Conservation (phyloP, 2,329 filamentous ascomycete species). For the Fusarium newnesense region DNA sequence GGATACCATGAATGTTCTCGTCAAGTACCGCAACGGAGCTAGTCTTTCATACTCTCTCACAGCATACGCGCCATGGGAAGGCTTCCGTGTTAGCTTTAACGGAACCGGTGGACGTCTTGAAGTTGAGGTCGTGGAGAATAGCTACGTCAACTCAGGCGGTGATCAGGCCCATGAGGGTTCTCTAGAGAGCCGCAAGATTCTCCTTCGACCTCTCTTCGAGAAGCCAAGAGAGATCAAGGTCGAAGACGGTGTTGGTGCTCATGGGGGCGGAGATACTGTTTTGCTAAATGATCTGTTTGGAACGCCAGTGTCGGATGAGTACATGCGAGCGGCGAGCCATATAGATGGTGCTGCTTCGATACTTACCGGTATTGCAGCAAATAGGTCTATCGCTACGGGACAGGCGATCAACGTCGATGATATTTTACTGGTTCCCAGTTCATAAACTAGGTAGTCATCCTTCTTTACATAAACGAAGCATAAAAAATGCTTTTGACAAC, state of each 20-base stretch:
- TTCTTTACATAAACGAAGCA: background rate
- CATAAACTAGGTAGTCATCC: background rate
- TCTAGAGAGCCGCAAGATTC: constrained; percentile 59
- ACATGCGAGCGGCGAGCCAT: constrained; percentile 65
- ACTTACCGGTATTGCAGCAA: constrained; percentile 68
- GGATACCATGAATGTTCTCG: constrained; percentile 70
- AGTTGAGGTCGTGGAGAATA: constrained; percentile 70
- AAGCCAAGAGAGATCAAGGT: constrained; percentile 67
- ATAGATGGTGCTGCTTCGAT: constrained; percentile 69
- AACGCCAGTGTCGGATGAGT: constrained; percentile 60
- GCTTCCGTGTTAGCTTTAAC: constrained; percentile 67
- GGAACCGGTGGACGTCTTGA: constrained; percentile 68
- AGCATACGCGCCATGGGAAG: constrained; percentile 72
- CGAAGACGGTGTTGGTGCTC: constrained; percentile 62
- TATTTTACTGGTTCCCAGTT: constrained; percentile 47
- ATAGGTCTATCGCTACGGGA: constrained; percentile 66
- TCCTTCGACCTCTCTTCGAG: constrained; percentile 64
- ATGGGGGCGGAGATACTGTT: constrained; percentile 69
- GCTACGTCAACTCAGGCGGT: constrained; percentile 69
- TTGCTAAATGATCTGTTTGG: constrained; percentile 69
- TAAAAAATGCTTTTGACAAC: too few relatives aligned
- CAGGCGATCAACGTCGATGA: constrained; percentile 67
- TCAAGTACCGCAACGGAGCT: constrained; percentile 66
- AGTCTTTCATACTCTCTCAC: constrained; percentile 69
- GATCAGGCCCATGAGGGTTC: constrained; percentile 66